phyloP scores from a whole-genome alignment of 176 grass and related monocot genomes.

The Lolium multiflorum region DNA sequence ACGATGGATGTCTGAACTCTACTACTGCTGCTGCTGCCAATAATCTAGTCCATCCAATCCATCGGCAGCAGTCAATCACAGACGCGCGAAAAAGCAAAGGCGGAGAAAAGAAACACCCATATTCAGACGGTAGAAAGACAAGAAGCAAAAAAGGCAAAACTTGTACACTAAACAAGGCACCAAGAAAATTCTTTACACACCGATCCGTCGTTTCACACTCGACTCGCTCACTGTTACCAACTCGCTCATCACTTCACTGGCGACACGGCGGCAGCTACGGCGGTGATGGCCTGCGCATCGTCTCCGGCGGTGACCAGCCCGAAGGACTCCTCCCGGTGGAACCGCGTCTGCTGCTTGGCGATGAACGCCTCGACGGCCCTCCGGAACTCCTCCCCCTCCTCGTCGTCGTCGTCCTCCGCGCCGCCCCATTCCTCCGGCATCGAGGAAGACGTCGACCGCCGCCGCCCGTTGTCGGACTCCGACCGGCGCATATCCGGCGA shows the following conservation, averaged over 20 bases:
- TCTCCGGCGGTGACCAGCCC: conserved; percentile 34
- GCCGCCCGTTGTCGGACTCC: conserved; percentile 50
- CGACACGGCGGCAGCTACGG: conserved; percentile 4
- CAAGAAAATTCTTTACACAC: conserved; percentile 39
- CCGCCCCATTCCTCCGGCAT: conserved; percentile 35
- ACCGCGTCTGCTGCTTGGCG: conserved; percentile 63
- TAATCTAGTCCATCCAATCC: conserved; percentile 2
- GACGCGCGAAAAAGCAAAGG: conserved; percentile 16
- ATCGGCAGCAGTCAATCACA: conserved; percentile 16
- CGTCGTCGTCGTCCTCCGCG: conserved; percentile 25
- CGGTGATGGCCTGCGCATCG: background rate
- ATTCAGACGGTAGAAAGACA: conserved; percentile 33
- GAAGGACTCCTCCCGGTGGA: conserved; percentile 76
- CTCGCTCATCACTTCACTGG: conserved; percentile 30
- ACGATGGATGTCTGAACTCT: background rate
- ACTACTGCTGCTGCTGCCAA: too few species aligned
- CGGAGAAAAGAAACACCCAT: background rate
- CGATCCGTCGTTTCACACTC: conserved; percentile 28
- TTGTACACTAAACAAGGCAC: conserved; percentile 52
- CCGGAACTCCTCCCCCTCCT: conserved; percentile 59
- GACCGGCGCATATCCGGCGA: conserved; percentile 57
- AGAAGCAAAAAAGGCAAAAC: conserved; percentile 54
- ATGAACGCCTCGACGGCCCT: conserved; percentile 74
- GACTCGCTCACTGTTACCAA: background rate
- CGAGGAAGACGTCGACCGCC: conserved; percentile 19